A percentile compares a stretch with the other conserved stretches of the same genome.
Evolutionary conservation across 768 basidiomycete genomes (phyloP).

Genomic region (Chiua virens): DNA sequence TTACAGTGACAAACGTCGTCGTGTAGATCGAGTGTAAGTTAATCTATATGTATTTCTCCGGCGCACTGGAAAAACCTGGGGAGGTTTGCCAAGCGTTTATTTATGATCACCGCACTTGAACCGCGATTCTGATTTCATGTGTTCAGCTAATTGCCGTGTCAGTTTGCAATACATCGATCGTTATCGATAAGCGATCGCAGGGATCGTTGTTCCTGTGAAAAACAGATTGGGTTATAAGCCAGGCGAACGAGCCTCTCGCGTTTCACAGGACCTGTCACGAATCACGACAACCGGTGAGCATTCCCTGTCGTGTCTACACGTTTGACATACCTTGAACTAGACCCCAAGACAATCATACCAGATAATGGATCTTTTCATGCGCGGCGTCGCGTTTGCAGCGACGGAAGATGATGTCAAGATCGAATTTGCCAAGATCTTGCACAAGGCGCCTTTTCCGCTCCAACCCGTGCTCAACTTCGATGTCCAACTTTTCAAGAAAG

Average conservation of each 20-base stretch:
- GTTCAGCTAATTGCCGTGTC: slow-evolving; percentile 1
- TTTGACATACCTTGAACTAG: neutral
- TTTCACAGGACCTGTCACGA: slow-evolving; percentile 7
- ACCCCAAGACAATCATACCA: neutral
- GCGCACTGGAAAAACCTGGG: too few relatives aligned
- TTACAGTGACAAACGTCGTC: slow-evolving; percentile 53
- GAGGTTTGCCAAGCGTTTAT: neutral
- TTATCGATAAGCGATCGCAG: slow-evolving; percentile 20
- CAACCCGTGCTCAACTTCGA: slow-evolving; percentile 34
- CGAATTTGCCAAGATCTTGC: slow-evolving; percentile 33
- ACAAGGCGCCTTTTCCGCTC: slow-evolving; percentile 33
- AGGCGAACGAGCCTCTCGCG: neutral
- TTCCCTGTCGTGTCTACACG: neutral
- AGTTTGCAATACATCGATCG: neutral
- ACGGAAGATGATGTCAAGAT: slow-evolving; percentile 32
- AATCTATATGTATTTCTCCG: slow-evolving; percentile 3
- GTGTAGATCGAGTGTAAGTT: slow-evolving; percentile 47
- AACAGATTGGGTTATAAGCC: slow-evolving; percentile 13
- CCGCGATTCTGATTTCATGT: slow-evolving; percentile 1
- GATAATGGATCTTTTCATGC: slow-evolving; percentile 38
- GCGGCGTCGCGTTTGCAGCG: slow-evolving; percentile 27
- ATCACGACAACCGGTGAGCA: slow-evolving; percentile 21
- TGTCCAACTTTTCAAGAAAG: slow-evolving; percentile 27
- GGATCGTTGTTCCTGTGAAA: neutral
- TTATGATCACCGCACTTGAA: slow-evolving; percentile 12